Percentiles rank a stretch among this genome's conserved stretches.
Evolutionary conservation across 352 stramenopile species (phyloP).

Genomic region (Phytopythium delawarense): DNA sequence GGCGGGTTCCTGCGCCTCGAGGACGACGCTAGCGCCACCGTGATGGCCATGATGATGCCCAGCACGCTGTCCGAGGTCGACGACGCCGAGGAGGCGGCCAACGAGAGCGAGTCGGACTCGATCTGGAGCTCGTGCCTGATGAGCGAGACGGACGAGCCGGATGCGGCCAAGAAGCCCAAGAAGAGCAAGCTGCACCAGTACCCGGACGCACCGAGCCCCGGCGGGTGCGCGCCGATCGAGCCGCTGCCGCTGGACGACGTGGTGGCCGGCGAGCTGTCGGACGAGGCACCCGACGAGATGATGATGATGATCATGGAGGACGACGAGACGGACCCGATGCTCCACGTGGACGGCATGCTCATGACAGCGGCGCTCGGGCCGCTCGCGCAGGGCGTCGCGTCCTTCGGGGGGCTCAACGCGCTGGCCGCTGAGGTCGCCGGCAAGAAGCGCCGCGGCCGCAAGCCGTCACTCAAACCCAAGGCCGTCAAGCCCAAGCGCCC

Average conservation of each 20-base stretch:
- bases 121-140: constrained; percentile 25
- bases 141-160: constrained; percentile 7
- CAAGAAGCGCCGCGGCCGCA: constrained; percentile 42
- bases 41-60: constrained; percentile 26
- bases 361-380: constrained; percentile 17
- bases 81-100: constrained; percentile 15
- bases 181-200: neutral
- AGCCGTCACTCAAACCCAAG: constrained; percentile 28
- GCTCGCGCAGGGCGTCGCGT: constrained; percentile 8
- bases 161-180: constrained; percentile 1
- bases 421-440: constrained; percentile 12
- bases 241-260: constrained; percentile 17
- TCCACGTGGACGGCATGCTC: constrained; percentile 22
- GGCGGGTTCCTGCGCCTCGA: constrained; percentile 19
- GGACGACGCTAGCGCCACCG: constrained; percentile 14
- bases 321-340: constrained; percentile 10
- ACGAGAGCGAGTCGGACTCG: constrained; percentile 19
- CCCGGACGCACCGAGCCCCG: constrained; percentile 3
- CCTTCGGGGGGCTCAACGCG: constrained; percentile 5
- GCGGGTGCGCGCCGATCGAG: constrained; percentile 4
- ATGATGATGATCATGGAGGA: constrained; percentile 33
- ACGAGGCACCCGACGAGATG: constrained; percentile 26
- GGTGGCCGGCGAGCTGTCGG: constrained; percentile 24
- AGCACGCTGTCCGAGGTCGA: constrained; percentile 16
- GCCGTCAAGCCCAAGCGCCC: constrained; percentile 34